Base-by-base conservation (phyloP, 176 grass and related monocot genomes). In the Typha latifolia region DNA sequence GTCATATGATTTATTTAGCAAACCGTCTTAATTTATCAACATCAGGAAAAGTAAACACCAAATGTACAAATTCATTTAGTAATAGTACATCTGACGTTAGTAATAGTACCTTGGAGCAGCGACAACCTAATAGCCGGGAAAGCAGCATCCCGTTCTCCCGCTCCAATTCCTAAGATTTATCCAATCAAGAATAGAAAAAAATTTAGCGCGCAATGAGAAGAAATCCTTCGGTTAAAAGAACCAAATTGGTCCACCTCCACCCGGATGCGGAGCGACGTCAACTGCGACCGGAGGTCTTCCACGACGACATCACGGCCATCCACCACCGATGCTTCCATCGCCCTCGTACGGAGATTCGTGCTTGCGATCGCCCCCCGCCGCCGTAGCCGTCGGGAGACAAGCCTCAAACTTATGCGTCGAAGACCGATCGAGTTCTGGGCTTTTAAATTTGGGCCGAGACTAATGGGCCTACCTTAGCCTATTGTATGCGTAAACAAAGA, bases 31-130 rank as follows among this genome's bases (percentile, higher is more conserved):
- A 0, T 29, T 29, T 3, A 29, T 29, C 27, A 29, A 2, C 27
- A 29, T 29, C 27, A 29, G 3, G 27, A 29, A 29, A 29, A 29
- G 2, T 29, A 29, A 2, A 29, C 2, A 29, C 3, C 3, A 29
- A 29, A 29, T 29, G 27, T 29, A 29, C 27, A 4, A 23, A 57
- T 32, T 18, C 21, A 53, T 8, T 62, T 34, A 64, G 26, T 66
- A 62, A 21, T 29, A n/a, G 52, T 37, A 14, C 19, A 12, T 61
- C 19, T 29, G 27, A 29, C 27, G 3, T 29, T 29, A n/a, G n/a
- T n/a, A n/a, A n/a, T n/a, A n/a, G n/a, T n/a, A 97, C 93, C 85
- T 84, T 89, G 18, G 49, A 67, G 67, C 88, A 97, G 32, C 51
- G 74, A 66, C 88, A 97, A 62, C 26, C 78, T 2, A 83, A 82